These are phyloP conservation scores for Fistulinella cinereoalba DNA, from an alignment of 1,284 basidiomycete species.

Conservation along the genomic window DNA sequence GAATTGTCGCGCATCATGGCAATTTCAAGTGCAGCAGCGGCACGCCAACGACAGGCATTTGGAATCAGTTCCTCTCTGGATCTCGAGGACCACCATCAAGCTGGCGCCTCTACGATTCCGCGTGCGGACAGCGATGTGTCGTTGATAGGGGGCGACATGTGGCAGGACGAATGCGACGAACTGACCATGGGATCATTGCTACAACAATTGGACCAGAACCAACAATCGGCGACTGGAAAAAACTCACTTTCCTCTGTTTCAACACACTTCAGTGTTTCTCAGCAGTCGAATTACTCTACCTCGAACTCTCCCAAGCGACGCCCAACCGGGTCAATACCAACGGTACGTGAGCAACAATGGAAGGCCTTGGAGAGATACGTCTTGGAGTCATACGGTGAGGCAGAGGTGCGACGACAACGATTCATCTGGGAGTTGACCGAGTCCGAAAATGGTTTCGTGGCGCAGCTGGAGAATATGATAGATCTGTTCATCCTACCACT, in stretches of 20 bases:
- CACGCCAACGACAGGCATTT: slow-evolving; percentile 44
- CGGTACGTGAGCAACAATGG: slow-evolving; percentile 22
- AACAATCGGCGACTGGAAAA: slow-evolving; percentile 7
- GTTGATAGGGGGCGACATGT: slow-evolving; percentile 43
- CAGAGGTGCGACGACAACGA: slow-evolving; percentile 63
- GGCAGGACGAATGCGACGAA: slow-evolving; percentile 40
- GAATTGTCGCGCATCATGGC: slow-evolving; percentile 39
- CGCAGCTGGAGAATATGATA: slow-evolving; percentile 61
- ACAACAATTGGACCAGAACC: slow-evolving; percentile 36
- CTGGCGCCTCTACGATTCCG: slow-evolving; percentile 32
- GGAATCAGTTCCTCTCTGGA: slow-evolving; percentile 43
- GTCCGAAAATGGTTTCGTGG: slow-evolving; percentile 69
- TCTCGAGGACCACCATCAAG: slow-evolving; percentile 19
- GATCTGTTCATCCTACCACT: slow-evolving; percentile 73
- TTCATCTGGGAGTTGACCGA: slow-evolving; percentile 65
- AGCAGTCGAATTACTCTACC: slow-evolving; percentile 23
- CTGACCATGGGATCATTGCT: slow-evolving; percentile 54
- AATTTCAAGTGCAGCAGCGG: slow-evolving; percentile 40
- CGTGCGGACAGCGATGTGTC: slow-evolving; percentile 50
- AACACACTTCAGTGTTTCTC: slow-evolving; percentile 20
- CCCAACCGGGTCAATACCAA: slow-evolving; percentile 6
- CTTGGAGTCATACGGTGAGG: slow-evolving; percentile 37
- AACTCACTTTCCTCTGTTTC: slow-evolving; percentile 11
- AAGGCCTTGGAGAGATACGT: slow-evolving; percentile 24
- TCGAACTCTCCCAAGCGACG: slow-evolving; percentile 15